These are phyloP conservation scores for Trametes hirsuta DNA, from an alignment of 1,284 basidiomycete genomes.

Conservation along the genomic window DNA sequence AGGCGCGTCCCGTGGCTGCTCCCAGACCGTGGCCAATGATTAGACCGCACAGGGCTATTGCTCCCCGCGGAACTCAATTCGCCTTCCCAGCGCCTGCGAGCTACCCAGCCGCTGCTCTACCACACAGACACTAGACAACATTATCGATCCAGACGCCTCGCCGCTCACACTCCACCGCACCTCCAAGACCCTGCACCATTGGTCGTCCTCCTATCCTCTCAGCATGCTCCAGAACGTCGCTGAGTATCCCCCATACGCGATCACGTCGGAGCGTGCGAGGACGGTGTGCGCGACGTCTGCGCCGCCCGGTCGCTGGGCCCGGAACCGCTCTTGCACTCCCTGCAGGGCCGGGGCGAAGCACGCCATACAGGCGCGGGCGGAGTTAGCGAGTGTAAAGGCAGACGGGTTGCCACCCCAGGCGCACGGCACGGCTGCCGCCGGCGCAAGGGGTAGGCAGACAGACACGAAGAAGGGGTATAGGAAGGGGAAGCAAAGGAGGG, in stretches of 20 bases:
- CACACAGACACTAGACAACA: not conserved
- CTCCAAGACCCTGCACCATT: not conserved
- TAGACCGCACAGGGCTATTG: constrained; percentile 1
- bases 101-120: too few species aligned
- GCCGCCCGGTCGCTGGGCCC: constrained; percentile 35
- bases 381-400: constrained; percentile 16
- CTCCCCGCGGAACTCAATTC: constrained; percentile 7
- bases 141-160: not conserved
- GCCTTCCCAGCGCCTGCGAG: not conserved
- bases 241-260: constrained; percentile 43
- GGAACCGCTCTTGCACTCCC: constrained; percentile 38
- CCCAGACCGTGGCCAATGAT: constrained; percentile 7
- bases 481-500: not conserved
- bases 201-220: constrained; percentile 3
- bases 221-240: constrained; percentile 42
- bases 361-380: not conserved
- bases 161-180: not conserved
- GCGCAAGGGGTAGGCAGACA: not conserved
- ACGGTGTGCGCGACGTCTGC: constrained; percentile 45
- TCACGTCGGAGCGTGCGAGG: constrained; percentile 43
- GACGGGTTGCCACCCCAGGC: constrained; percentile 3
- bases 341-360: constrained; percentile 21
- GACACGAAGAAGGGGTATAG: too few species aligned
- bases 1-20: constrained; percentile 24
- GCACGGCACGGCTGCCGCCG: constrained; percentile 6